These are phyloP conservation scores for Rhazya stricta DNA, from an alignment of 257 asterid genomes.

Conservation along the genomic window DNA sequence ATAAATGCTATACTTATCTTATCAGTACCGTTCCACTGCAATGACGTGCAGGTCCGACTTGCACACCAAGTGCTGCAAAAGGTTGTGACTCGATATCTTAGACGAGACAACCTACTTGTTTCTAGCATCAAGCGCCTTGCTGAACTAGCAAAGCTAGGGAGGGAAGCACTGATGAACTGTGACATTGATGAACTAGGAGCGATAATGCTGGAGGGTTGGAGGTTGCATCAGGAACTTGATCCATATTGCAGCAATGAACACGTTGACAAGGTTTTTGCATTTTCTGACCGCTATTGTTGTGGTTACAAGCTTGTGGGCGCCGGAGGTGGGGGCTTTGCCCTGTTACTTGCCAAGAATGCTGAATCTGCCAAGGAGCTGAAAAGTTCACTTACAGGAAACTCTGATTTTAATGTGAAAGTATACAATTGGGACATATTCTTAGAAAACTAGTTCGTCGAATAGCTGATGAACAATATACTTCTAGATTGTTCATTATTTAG, in stretches of 20 bases:
- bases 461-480: not conserved
- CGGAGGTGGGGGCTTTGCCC: conserved; percentile 97
- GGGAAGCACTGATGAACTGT: conserved; percentile 88
- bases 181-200: conserved; percentile 70
- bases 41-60: conserved; percentile 67
- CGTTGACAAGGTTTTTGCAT: conserved; percentile 71
- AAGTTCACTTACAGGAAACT: conserved; percentile 32
- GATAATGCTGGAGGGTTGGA: conserved; percentile 84
- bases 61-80: conserved; percentile 94
- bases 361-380: conserved; percentile 62
- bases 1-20: not conserved
- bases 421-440: conserved; percentile 68
- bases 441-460: conserved; percentile 21
- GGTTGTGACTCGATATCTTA: conserved; percentile 87
- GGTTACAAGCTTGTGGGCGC: conserved; percentile 98
- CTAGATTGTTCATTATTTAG: not conserved
- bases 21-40: not conserved
- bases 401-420: conserved; percentile 53
- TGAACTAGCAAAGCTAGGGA: conserved; percentile 77
- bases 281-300: conserved; percentile 52
- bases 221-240: conserved; percentile 96
- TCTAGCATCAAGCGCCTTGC: conserved; percentile 90
- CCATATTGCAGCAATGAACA: conserved; percentile 88
- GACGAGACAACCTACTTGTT: conserved; percentile 75
- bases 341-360: conserved; percentile 59